Percentiles rank a stretch among this genome's conserved stretches.
These are phyloP conservation scores for Maudiozyma serrabonitensis DNA, from an alignment of 805 yeast genomes.

Conservation along the genomic window DNA sequence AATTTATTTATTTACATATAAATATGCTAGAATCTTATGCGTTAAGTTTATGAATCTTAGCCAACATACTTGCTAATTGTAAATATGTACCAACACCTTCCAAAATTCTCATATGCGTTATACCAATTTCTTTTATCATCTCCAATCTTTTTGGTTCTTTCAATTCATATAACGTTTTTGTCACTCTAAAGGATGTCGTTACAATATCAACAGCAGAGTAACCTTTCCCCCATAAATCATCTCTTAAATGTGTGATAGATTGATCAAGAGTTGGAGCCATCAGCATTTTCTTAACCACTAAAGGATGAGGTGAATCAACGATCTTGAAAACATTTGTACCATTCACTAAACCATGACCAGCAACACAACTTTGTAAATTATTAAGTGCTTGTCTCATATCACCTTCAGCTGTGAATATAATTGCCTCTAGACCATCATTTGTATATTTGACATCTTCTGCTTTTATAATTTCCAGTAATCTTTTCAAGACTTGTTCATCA, in stretches of 20 bases:
- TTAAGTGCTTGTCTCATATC: slow-evolving; percentile 98
- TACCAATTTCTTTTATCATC: slow-evolving; percentile 77
- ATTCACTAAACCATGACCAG: slow-evolving; percentile 88
- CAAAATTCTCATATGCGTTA: slow-evolving; percentile 80
- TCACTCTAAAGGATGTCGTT: slow-evolving; percentile 80
- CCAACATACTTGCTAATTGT: slow-evolving; percentile 76
- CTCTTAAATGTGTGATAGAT: slow-evolving; percentile 49
- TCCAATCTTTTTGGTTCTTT: slow-evolving; percentile 64
- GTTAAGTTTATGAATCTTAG: slow-evolving; percentile 35
- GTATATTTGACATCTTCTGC: slow-evolving; percentile 66
- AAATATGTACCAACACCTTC: slow-evolving; percentile 88
- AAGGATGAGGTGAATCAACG: slow-evolving; percentile 94
- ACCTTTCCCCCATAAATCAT: slow-evolving; percentile 76
- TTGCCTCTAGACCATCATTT: slow-evolving; percentile 86
- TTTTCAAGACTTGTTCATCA: slow-evolving; percentile 75
- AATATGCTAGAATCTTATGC: not conserved
- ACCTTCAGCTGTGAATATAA: slow-evolving; percentile 92
- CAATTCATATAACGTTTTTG: slow-evolving; percentile 61
- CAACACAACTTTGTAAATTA: slow-evolving; percentile 85
- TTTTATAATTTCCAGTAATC: slow-evolving; percentile 62
- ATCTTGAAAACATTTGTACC: slow-evolving; percentile 89
- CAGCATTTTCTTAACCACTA: slow-evolving; percentile 65
- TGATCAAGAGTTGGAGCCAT: slow-evolving; percentile 49
- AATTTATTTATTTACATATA: not conserved
- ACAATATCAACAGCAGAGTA: slow-evolving; percentile 90